Conservation (phyloP, 495 filamentous ascomycete genomes). For the Pyrenula aspistea region DNA sequence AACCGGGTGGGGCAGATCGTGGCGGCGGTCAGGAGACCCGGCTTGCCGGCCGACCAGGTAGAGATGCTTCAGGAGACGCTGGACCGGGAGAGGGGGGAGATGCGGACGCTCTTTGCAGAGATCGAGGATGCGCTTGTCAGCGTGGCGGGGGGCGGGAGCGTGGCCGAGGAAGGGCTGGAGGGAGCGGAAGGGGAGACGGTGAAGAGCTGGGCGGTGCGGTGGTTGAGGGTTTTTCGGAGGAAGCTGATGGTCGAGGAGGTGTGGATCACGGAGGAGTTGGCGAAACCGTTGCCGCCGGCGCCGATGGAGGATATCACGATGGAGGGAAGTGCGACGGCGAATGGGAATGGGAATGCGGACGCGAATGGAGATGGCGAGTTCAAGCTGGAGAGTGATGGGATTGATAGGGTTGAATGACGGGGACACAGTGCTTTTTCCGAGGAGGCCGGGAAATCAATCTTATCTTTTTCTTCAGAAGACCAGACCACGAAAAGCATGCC, state of each 20-base stretch:
- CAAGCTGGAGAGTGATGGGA: neutral
- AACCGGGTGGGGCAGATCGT: conserved; percentile 78
- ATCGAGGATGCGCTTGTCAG: conserved; percentile 71
- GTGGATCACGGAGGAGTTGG: conserved; percentile 31
- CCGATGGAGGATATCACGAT: neutral
- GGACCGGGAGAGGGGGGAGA: conserved; percentile 50
- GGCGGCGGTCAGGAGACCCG: conserved; percentile 38
- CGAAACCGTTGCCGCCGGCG: conserved; percentile 3
- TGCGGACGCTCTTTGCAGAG: conserved; percentile 65
- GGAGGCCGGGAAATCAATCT: no score
- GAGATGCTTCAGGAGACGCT: conserved; percentile 53
- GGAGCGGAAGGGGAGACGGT: conserved; percentile 34
- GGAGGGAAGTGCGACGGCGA: neutral
- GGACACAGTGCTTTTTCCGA: no score
- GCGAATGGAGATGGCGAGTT: neutral
- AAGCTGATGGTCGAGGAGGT: conserved; percentile 77
- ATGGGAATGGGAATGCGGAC: neutral
- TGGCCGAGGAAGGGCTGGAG: conserved; percentile 33
- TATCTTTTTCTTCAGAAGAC: no score
- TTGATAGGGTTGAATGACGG: no score
- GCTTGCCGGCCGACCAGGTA: conserved; percentile 47
- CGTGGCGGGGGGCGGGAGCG: conserved; percentile 56
- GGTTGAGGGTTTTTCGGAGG: conserved; percentile 16
- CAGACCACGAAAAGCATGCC: no score
- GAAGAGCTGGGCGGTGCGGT: conserved; percentile 17